phyloP scores from a whole-genome alignment of 768 basidiomycete genomes.

The Lactarius indigo region DNA sequence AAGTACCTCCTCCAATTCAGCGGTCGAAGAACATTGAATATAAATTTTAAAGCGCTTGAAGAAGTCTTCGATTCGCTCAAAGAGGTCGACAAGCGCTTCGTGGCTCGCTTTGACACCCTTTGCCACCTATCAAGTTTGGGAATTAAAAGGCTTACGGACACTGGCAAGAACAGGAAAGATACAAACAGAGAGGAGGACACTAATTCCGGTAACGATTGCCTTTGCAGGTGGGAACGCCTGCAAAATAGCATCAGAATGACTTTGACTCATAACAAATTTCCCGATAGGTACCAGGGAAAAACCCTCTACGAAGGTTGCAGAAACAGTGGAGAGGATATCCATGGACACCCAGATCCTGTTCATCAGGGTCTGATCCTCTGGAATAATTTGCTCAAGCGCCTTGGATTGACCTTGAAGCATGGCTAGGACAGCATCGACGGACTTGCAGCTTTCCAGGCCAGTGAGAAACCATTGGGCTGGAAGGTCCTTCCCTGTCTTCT shows the following conservation, averaged over 20 bases:
- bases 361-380: not conserved
- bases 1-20: not conserved
- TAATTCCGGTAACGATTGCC: not conserved
- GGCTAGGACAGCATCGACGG: not conserved
- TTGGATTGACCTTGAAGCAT: not conserved
- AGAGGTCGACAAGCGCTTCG: not conserved
- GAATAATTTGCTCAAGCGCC: not conserved
- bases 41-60: not conserved
- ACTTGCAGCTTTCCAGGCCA: not conserved
- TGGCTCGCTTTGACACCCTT: not conserved
- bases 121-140: not conserved
- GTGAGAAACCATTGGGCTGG: not conserved
- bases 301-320: too few relatives aligned
- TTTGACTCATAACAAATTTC: not conserved
- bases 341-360: not conserved
- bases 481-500: not conserved
- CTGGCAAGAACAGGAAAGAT: too few relatives aligned
- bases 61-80: not conserved
- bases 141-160: too few relatives aligned
- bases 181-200: not conserved
- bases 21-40: not conserved
- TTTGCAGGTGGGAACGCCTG: conserved; percentile 4
- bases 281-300: too few relatives aligned
- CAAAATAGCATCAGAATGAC: not conserved
- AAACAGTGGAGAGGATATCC: not conserved